These are phyloP conservation scores for Amanita polypyramis DNA, from an alignment of 768 basidiomycete genomes.

Conservation along the genomic window DNA sequence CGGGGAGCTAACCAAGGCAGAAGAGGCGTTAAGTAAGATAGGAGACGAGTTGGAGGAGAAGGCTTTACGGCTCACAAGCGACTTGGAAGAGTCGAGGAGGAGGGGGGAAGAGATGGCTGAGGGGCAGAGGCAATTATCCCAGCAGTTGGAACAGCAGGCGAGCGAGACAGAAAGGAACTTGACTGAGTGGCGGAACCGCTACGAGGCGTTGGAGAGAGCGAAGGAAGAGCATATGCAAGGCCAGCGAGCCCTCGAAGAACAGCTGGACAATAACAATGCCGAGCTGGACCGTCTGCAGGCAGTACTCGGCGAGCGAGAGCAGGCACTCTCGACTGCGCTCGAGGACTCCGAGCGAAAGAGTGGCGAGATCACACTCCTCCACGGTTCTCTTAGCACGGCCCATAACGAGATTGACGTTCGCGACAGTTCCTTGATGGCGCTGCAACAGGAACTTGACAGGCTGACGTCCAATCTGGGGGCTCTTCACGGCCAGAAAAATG, in stretches of 20 bases:
- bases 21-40: constrained; percentile 1
- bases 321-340: constrained; percentile 8
- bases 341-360: background rate
- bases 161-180: background rate
- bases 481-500: constrained; percentile 2
- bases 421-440: background rate
- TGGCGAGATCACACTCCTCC: background rate
- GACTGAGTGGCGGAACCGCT: background rate
- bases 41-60: background rate
- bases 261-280: background rate
- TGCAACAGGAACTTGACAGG: constrained; percentile 4
- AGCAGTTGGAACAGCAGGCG: constrained; percentile 2
- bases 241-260: background rate
- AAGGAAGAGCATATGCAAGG: constrained; percentile 2
- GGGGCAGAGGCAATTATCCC: background rate
- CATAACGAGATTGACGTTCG: constrained; percentile 3
- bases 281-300: background rate
- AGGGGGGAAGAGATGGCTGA: background rate
- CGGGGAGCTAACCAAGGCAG: background rate
- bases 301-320: constrained; percentile 4
- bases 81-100: constrained; percentile 3
- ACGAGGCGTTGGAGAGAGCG: constrained; percentile 2
- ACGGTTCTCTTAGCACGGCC: background rate
- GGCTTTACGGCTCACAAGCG: background rate
- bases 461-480: constrained; percentile 1